Base-by-base conservation (phyloP, 495 filamentous ascomycete species). In the Durotheca rogersii region DNA sequence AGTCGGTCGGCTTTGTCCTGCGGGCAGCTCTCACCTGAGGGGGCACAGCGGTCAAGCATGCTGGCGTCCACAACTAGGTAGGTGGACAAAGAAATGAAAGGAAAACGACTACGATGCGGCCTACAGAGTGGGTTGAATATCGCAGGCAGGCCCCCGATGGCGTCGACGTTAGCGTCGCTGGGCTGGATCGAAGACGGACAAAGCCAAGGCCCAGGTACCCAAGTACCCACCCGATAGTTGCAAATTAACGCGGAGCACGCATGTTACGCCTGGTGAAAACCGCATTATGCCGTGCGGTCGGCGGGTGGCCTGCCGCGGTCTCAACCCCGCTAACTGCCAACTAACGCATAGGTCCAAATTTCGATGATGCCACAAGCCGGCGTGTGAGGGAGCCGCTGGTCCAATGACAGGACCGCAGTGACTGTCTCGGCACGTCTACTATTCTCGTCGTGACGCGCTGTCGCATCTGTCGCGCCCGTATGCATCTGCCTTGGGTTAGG, bases 131-230 rank as follows among this genome's bases (percentile, higher is more conserved):
- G 4, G 4, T 27, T 9, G 4, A 27, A 4, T 27, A 27, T 27
- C 23, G 29, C 32, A 45, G 50, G 45, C 46, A 44, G 41, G n/a
- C 53, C 33, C 41, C 51, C 41, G 53, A 56, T 56, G 53, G 53
- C 53, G 53, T 42, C 7, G 20, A 46, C 35, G 15, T 56, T 56
- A 56, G 53, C 53, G 53, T 51, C 23, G 40, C 46, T 56, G 46
- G 53, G 20, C 46, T 19, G 11, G 53, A 17, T 30, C 53, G 35
- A 31, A 39, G 4, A 21, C 34, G 41, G 43, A 38, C 32, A 41
- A 36, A 27, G 23, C 23, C 10, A 52, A 48, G 41, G 20, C 9
- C 51, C 38, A 32, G 38, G 47, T 55, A n/a, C n/a, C n/a, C n/a
- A n/a, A n/a, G n/a, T n/a, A n/a, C n/a, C n/a, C n/a, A n/a, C n/a